Percentiles rank a stretch among this genome's conserved stretches.
Evolutionary conservation across 192 early-diverging fungal genomes (phyloP).

Genomic region (Linnemannia zychae): DNA sequence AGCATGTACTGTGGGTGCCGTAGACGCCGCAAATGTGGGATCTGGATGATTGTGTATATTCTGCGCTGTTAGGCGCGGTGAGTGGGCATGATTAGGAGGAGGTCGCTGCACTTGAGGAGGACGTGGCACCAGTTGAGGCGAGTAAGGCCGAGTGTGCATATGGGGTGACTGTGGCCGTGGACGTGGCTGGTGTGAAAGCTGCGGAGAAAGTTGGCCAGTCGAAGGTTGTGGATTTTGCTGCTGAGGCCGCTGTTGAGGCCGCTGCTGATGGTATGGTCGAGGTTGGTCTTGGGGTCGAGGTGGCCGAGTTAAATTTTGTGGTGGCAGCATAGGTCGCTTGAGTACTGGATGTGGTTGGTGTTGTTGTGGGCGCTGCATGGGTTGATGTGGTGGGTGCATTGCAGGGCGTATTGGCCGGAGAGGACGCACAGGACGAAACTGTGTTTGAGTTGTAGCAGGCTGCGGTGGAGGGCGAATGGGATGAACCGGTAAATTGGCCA

Average conservation of each 20-base stretch:
- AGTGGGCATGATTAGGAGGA: background rate
- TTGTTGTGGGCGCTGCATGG: background rate
- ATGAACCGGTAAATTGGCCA: background rate
- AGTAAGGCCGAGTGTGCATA: background rate
- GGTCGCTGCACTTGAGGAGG: background rate
- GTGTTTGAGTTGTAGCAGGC: background rate
- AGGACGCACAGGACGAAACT: background rate
- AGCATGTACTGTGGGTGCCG: background rate
- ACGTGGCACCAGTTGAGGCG: background rate
- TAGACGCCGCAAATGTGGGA: background rate
- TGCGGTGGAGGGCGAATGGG: background rate
- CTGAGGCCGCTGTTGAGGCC: constrained; percentile 14
- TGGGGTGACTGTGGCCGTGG: background rate
- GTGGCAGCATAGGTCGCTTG: background rate
- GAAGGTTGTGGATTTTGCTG: background rate
- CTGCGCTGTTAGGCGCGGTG: background rate
- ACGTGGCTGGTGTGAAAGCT: background rate
- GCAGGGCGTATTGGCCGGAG: background rate
- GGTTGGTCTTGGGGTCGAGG: constrained; percentile 9
- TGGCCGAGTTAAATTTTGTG: background rate
- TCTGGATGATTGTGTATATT: background rate
- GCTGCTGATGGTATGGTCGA: background rate
- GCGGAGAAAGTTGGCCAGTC: background rate
- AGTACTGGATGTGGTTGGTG: background rate
- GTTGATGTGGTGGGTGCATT: background rate